Evolutionary conservation across 345 rosid genomes (phyloP).

Genomic region (Lenwebbia sp.): DNA sequence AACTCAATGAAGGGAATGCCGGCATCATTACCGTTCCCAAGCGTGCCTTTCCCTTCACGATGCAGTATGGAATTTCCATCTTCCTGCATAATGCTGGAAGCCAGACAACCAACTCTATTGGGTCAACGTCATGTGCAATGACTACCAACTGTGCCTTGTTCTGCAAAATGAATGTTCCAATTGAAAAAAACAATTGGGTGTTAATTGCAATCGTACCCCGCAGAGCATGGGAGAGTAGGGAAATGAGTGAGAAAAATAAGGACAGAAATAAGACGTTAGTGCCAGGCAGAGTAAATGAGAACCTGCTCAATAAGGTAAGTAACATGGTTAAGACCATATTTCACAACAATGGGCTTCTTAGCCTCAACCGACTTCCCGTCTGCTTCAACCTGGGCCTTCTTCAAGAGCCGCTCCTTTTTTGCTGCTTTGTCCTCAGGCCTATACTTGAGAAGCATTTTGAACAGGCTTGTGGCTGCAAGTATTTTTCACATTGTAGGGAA

Average conservation of each 20-base stretch:
- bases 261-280: neutral
- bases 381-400: conserved; percentile 53
- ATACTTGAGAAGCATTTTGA: conserved; percentile 61
- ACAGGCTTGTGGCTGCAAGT: conserved; percentile 41
- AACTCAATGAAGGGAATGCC: neutral
- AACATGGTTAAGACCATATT: conserved; percentile 65
- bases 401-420: conserved; percentile 49
- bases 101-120: conserved; percentile 54
- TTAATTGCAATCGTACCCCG: neutral
- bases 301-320: conserved; percentile 78
- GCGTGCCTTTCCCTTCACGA: conserved; percentile 48
- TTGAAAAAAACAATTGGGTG: no score
- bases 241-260: neutral
- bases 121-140: conserved; percentile 52
- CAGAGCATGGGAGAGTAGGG: neutral
- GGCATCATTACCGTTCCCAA: conserved; percentile 27
- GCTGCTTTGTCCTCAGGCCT: conserved; percentile 62
- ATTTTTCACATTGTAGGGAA: neutral
- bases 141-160: conserved; percentile 62
- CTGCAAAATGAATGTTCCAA: conserved; percentile 10
- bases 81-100: conserved; percentile 52
- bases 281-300: neutral
- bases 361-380: conserved; percentile 50
- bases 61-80: conserved; percentile 49
- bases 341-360: conserved; percentile 63